Conservation (phyloP, 2,329 filamentous ascomycete genomes). For the Plenodomus biglobosus region DNA sequence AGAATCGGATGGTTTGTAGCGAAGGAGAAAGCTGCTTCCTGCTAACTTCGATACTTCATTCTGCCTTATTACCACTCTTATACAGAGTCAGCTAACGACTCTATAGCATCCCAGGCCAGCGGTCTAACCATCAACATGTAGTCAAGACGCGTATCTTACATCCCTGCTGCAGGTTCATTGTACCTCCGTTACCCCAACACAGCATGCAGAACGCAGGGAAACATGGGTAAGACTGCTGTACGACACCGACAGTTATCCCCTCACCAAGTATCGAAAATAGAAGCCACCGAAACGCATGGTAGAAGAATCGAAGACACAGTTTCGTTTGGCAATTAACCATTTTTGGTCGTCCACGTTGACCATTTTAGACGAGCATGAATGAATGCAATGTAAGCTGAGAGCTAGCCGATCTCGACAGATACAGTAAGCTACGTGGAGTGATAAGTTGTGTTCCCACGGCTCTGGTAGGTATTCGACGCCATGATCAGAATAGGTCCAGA, state of each 20-base stretch:
- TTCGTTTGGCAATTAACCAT: not conserved
- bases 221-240: slow-evolving; percentile 1
- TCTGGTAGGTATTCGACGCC: not conserved
- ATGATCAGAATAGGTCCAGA: not conserved
- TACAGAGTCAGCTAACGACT: not conserved
- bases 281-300: slow-evolving; percentile 3
- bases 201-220: not conserved
- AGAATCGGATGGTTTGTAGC: not conserved
- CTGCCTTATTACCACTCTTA: not conserved
- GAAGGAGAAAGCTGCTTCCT: not conserved
- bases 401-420: not conserved
- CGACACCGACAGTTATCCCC: slow-evolving; percentile 8
- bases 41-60: not conserved
- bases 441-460: not conserved
- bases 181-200: not conserved
- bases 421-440: not conserved
- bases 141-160: slow-evolving; percentile 9
- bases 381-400: not conserved
- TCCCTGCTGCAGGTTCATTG: slow-evolving; percentile 2
- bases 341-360: not conserved
- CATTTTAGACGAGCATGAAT: not conserved
- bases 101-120: not conserved
- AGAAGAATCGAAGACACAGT: not conserved
- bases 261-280: slow-evolving; percentile 7
- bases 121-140: slow-evolving; percentile 11